Base-by-base conservation (phyloP, 257 asterid species). In the Solanum ossicruentum region DNA sequence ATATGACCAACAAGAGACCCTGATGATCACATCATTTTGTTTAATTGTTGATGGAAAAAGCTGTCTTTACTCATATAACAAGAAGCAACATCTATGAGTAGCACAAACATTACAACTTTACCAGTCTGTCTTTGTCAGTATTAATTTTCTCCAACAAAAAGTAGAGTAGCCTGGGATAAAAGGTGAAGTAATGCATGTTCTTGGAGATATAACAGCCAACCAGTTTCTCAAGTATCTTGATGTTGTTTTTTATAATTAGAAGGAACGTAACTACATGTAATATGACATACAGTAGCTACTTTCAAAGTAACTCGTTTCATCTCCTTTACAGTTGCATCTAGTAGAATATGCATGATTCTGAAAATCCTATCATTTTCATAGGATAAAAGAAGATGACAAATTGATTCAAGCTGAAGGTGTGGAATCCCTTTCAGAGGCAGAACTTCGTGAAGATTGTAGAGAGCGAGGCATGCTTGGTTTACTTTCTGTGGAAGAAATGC, bases 381-480 rank as follows among this genome's bases (percentile, higher is more conserved):
- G 98, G 73, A 89, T 94, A 71, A 95, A 94, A 92, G 85, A 89
- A 28, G 98, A 95, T 78, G 98, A 95, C 90, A 91, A 88, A 86
- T 66, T 94, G 91, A 95, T 95, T 89, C 96, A 94, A 88, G 90
- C 97, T 12, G 98, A 95, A 87, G 98, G 98, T 12, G 92, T 95
- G 84, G 97, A 95, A 85, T 93, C 98, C 84, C 97, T 94, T 73
- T 92, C 98, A 84, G 98, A 95, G 84, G 94, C 97, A 85, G 98
- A 95, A 90, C 98, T 95, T 73, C 97, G 95, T 86, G 97, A 95
- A 89, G 98, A 93, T 86, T 95, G 98, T 85, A 89, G 97, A 88
- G 98, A 95, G 88, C 94, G 98, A 79, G 98, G 98, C 87, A 93
- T 95, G 92, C 91, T 95, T 81, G 97, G 94, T 82, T 91, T 87